Evolutionary conservation across 768 basidiomycete species (phyloP), one percentile per base, ranked within the genome.

Genomic region (Tricholoma flavovirens): DNA sequence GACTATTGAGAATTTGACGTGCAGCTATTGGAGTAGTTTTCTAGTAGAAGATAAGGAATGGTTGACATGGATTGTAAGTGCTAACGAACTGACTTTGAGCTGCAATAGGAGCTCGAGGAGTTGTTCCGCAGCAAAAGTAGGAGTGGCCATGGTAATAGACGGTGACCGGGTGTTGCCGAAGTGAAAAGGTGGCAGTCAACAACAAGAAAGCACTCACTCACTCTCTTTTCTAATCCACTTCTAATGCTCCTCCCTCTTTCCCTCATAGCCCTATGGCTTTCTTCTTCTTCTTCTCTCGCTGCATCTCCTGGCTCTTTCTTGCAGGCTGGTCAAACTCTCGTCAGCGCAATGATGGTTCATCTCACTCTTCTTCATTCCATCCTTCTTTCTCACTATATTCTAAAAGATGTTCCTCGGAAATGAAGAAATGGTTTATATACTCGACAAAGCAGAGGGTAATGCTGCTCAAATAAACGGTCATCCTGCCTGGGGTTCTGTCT

Each of bases 361-460:
- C 30, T 24, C 21, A 38, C 54, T 70, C 66, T 36, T 35, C 30
- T 30, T n/a, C 22, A 22, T 4, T 42, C 42, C 21, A 14, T 55
- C 38, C 46, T 51, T 22, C 33, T 33, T 32, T 21, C 15, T 46
- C 19, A 17, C 33, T 49, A 4, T 38, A 54, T 22, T 26, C 21
- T 51, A 49, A 21, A 65, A 88, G 88, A 83, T 88, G 82, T 91
- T 93, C 68, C 71, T 93, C 51, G 91, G 89, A 30, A 89, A 86
- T 59, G 73, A 79, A 6, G 75, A 90, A 61, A 90, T 84, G 67
- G 87, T 95, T 32, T 95, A 94, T 71, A 88, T 94, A 19, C 73
- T 94, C n/a, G 93, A 97, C 76, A 97, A 97, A 74, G 83, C 86
- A 1, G 90, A 93, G 66, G 83, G 82, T 30, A 93, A 94, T 66